These are phyloP conservation scores for Candida andamanensis DNA, from an alignment of 805 yeast species.

Conservation along the genomic window DNA sequence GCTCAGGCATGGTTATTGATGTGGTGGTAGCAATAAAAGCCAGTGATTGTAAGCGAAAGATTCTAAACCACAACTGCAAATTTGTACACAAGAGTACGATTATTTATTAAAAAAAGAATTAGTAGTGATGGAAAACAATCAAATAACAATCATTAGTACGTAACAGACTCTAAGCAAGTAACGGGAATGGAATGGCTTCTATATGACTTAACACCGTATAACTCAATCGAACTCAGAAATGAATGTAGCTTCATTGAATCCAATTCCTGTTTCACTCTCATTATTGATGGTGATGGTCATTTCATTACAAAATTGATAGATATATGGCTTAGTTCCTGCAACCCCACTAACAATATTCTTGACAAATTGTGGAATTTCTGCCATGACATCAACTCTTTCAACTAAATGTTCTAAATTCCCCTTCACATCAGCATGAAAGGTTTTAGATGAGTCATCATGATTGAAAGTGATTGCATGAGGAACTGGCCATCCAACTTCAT, in stretches of 20 bases:
- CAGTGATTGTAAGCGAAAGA: too few species aligned
- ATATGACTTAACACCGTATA: too few species aligned
- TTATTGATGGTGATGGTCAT: slow-evolving; percentile 45
- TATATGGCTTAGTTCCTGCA: slow-evolving; percentile 94
- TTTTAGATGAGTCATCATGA: slow-evolving; percentile 34
- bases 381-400: slow-evolving; percentile 96
- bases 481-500: slow-evolving; percentile 89
- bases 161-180: background rate
- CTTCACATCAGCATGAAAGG: slow-evolving; percentile 43
- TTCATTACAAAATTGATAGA: slow-evolving; percentile 81
- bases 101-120: slow-evolving; percentile 6
- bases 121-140: too few species aligned
- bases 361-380: slow-evolving; percentile 90
- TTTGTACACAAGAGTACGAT: background rate
- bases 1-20: too few species aligned
- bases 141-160: slow-evolving; percentile 4
- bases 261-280: slow-evolving; percentile 54
- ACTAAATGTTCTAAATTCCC: slow-evolving; percentile 63
- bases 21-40: too few species aligned
- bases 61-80: too few species aligned
- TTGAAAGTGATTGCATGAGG: slow-evolving; percentile 66
- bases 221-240: slow-evolving; percentile 41
- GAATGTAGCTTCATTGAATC: slow-evolving; percentile 78
- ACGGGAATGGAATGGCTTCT: too few species aligned
- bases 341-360: slow-evolving; percentile 91